phyloP scores from a whole-genome alignment of 2,329 filamentous ascomycete species.

The Botrytis porri region DNA sequence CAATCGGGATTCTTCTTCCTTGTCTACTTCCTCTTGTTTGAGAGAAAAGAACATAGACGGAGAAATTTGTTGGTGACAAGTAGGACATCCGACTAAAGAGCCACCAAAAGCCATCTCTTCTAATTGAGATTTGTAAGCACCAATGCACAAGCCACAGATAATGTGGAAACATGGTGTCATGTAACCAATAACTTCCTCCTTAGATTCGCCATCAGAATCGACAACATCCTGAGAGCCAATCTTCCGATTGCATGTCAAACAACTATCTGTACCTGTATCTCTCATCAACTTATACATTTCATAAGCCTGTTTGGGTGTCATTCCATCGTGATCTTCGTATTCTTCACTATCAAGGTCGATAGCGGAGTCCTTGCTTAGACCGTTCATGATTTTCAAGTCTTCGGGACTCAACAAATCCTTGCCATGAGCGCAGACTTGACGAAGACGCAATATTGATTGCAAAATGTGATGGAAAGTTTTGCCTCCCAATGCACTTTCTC shows the following conservation, averaged over 20 bases:
- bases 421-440: conserved; percentile 91
- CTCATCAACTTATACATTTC: conserved; percentile 82
- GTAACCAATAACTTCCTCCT: conserved; percentile 66
- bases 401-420: conserved; percentile 82
- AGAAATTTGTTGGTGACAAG: conserved; percentile 64
- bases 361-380: conserved; percentile 77
- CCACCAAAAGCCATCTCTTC: conserved; percentile 43
- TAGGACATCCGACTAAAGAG: conserved; percentile 55
- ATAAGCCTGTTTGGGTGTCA: conserved; percentile 73
- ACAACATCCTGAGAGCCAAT: conserved; percentile 57
- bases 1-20: conserved; percentile 32
- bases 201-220: conserved; percentile 52
- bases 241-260: conserved; percentile 65
- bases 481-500: conserved; percentile 69
- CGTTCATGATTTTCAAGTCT: conserved; percentile 76
- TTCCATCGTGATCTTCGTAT: conserved; percentile 49
- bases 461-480: conserved; percentile 92
- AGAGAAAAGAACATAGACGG: conserved; percentile 68
- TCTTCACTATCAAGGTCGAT: conserved; percentile 84
- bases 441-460: conserved; percentile 84
- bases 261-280: conserved; percentile 74
- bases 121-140: conserved; percentile 54
- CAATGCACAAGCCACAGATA: conserved; percentile 72
- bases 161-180: conserved; percentile 89
- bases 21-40: conserved; percentile 44